These are phyloP conservation scores for Spergularia bocconei DNA, from an alignment of 148 eudicot genomes.

Conservation along the genomic window DNA sequence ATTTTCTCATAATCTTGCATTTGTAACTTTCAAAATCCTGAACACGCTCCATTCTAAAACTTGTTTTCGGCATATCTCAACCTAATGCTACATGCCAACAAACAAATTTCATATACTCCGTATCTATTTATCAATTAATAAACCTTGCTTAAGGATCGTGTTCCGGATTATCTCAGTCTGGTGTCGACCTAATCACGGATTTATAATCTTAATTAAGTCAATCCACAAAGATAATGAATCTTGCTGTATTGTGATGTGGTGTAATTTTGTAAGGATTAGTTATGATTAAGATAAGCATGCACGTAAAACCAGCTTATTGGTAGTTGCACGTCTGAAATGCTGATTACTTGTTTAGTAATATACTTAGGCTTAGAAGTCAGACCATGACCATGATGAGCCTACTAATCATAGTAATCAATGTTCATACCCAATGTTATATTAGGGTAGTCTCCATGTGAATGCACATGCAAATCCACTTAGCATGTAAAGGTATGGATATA, in stretches of 20 bases:
- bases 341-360: neutral
- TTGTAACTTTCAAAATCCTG: neutral
- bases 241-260: no score
- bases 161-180: no score
- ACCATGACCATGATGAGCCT: neutral
- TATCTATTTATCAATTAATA: neutral
- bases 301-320: neutral
- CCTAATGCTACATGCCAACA: neutral
- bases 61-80: neutral
- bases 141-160: no score
- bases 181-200: neutral
- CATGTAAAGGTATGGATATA: no score
- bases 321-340: neutral
- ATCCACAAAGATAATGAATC: neutral
- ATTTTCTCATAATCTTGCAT: neutral
- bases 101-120: neutral
- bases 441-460: slow-evolving; percentile 16
- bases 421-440: neutral
- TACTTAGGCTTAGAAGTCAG: neutral
- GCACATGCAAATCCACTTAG: slow-evolving; percentile 12
- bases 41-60: neutral
- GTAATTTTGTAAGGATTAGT: no score
- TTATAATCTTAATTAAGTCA: neutral
- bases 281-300: neutral
- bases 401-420: no score